Percentiles rank a stretch among this genome's conserved stretches.
These are phyloP conservation scores for Colletotrichum horii DNA, from an alignment of 2,329 filamentous ascomycete genomes.

Conservation along the genomic window DNA sequence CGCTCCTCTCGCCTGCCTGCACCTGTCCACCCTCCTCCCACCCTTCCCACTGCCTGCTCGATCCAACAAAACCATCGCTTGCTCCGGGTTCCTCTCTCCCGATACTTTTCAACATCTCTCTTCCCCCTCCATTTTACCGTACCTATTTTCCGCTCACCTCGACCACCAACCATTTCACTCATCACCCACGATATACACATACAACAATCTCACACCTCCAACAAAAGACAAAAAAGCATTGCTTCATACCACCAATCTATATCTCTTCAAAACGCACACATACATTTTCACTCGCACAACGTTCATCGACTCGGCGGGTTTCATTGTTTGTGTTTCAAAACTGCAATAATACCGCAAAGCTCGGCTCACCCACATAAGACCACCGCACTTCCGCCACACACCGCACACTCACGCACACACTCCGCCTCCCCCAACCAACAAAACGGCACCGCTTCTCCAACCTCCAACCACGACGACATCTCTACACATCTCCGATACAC, in stretches of 20 bases:
- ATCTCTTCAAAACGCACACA: neutral
- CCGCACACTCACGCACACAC: neutral
- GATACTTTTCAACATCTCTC: slow-evolving; percentile 19
- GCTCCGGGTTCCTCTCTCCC: slow-evolving; percentile 16
- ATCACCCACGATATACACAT: neutral
- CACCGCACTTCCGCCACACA: slow-evolving; percentile 6
- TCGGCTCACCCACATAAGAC: slow-evolving; percentile 19
- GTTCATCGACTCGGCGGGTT: slow-evolving; percentile 16
- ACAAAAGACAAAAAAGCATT: neutral
- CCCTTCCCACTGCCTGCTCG: slow-evolving; percentile 3
- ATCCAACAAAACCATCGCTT: slow-evolving; percentile 25
- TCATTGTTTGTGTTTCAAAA: slow-evolving; percentile 21
- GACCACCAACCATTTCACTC: neutral
- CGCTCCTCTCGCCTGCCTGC: slow-evolving; percentile 14
- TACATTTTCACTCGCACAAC: slow-evolving; percentile 3
- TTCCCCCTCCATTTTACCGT: slow-evolving; percentile 15
- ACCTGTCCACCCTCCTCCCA: slow-evolving; percentile 11
- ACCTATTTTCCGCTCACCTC: neutral
- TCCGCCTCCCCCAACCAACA: slow-evolving; percentile 14
- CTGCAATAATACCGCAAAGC: slow-evolving; percentile 21
- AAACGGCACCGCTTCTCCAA: neutral
- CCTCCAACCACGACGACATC: neutral
- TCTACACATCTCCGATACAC: neutral
- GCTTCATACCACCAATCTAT: neutral
- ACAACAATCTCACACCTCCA: neutral